Percentiles rank a stretch among this genome's conserved stretches.
Conservation (phyloP, 495 filamentous ascomycete species). For the Daldinia caldariorum region DNA sequence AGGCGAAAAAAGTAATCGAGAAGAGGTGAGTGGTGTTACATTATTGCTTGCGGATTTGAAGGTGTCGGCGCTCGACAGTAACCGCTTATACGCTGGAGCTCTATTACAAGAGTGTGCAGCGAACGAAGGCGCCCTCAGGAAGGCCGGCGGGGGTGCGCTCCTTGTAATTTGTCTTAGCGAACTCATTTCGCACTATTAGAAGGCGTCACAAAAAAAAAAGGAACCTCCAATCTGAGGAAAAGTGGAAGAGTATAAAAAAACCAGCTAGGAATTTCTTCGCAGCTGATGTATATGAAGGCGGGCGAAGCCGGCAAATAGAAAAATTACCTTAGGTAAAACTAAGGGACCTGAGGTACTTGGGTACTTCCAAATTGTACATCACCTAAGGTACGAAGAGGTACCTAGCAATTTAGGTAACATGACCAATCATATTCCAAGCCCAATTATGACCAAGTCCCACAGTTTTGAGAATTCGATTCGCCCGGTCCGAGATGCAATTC, state of each 20-base stretch:
- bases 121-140: slow-evolving; percentile 50
- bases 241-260: slow-evolving; percentile 1
- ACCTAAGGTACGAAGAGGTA: too few species aligned
- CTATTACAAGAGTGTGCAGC: slow-evolving; percentile 59
- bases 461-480: slow-evolving; percentile 29
- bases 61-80: slow-evolving; percentile 56
- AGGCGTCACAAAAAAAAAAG: slow-evolving; percentile 23
- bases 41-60: slow-evolving; percentile 34
- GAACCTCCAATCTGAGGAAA: slow-evolving; percentile 33
- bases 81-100: slow-evolving; percentile 67
- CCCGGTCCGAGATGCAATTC: slow-evolving; percentile 27
- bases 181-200: slow-evolving; percentile 53
- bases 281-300: slow-evolving; percentile 34
- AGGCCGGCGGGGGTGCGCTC: slow-evolving; percentile 52
- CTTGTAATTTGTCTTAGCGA: slow-evolving; percentile 56
- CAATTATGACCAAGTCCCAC: not conserved
- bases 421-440: slow-evolving; percentile 16
- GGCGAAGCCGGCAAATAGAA: slow-evolving; percentile 45
- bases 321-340: slow-evolving; percentile 31
- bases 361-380: slow-evolving; percentile 5
- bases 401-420: not conserved
- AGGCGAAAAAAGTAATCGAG: slow-evolving; percentile 42
- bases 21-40: slow-evolving; percentile 38
- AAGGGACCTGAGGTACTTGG: slow-evolving; percentile 1
- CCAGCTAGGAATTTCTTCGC: slow-evolving; percentile 41